Evolutionary conservation across 2,329 filamentous ascomycete species (phyloP), one percentile per base, ranked within the genome.

Genomic region (Macroventuria anomochaeta): DNA sequence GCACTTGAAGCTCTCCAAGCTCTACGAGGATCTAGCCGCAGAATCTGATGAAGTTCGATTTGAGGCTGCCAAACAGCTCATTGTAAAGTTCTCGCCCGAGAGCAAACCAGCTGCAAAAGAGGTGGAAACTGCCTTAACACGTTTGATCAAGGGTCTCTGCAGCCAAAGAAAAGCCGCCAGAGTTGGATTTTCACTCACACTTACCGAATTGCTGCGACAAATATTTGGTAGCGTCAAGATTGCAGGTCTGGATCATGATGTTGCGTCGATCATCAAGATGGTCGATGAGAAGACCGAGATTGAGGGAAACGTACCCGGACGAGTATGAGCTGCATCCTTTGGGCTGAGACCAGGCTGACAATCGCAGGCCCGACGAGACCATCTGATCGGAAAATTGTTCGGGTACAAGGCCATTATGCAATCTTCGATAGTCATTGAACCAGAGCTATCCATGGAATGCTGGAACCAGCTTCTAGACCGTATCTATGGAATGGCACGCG

Each of bases 81-180:
- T 81, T 23, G 62, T 72, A 33, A 74, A 69, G 34, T 71, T 81
- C 17, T 74, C 76, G 3, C 67, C 71, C 5, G 69, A 76, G 34
- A 72, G 66, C 31, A 61, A 71, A 7, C 74, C 77, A 18, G 64
- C 70, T 31, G 65, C 69, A 7, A 66, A 75, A 32, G 69, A 73
- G 26, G 68, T 79, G 17, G 72, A 79, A 39, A 69, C 71, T 21
- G 74, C 73, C 4, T 58, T 80, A 17, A 71, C 70, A 23, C 71
- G 79, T 44, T 80, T 99, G 31, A 91, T 97, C 72, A 86, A 90
- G 48, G 95, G 95, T 33, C 85, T 97, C 15, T 92, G 93, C 57
- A 97, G 92, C 72, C 88, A 91, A 48, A 87, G 91, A 52, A 96
- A 96, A 77, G 91, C 90, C 11, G 91, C 93, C 15, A 84, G 95